A percentile compares a stretch with the other conserved stretches of the same genome.
Evolutionary conservation across 2,329 filamentous ascomycete genomes (phyloP).

Genomic region (Drechslera avenae): DNA sequence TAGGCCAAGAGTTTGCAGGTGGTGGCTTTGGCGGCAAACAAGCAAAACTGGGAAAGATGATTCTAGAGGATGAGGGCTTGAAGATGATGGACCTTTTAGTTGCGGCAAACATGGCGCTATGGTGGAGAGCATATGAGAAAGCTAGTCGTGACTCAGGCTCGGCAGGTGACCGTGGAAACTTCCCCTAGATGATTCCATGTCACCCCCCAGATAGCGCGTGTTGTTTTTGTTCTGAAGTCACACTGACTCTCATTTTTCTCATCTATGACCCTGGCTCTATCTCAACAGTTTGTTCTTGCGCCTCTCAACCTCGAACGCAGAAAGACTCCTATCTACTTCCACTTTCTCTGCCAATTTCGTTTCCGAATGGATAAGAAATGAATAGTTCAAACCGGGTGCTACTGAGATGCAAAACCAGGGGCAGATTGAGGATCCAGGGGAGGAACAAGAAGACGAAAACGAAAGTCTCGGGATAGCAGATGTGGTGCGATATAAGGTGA

Average conservation of each 20-base stretch:
- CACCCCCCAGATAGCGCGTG: no score
- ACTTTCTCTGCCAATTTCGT: no score
- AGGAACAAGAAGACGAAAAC: neutral
- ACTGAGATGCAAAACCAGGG: no score
- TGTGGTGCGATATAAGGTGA: neutral
- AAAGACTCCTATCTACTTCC: no score
- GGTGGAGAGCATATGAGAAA: constrained; percentile 86
- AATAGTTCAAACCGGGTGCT: no score
- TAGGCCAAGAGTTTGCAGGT: constrained; percentile 83
- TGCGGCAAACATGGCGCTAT: constrained; percentile 87
- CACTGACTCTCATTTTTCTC: no score
- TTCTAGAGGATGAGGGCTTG: constrained; percentile 84
- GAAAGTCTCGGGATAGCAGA: neutral
- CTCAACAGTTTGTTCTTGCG: no score
- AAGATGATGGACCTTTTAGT: constrained; percentile 96
- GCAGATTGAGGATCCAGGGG: neutral
- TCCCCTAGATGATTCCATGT: neutral
- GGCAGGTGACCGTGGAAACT: constrained; percentile 1
- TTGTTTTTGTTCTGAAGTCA: no score
- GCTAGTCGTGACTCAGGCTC: constrained; percentile 12
- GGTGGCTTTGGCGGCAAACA: constrained; percentile 84
- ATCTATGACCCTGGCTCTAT: no score
- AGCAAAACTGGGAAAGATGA: constrained; percentile 91
- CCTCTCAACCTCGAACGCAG: no score
- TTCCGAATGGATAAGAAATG: no score